Conservation (phyloP, 2,329 filamentous ascomycete species). For the Colletotrichum sp. region DNA sequence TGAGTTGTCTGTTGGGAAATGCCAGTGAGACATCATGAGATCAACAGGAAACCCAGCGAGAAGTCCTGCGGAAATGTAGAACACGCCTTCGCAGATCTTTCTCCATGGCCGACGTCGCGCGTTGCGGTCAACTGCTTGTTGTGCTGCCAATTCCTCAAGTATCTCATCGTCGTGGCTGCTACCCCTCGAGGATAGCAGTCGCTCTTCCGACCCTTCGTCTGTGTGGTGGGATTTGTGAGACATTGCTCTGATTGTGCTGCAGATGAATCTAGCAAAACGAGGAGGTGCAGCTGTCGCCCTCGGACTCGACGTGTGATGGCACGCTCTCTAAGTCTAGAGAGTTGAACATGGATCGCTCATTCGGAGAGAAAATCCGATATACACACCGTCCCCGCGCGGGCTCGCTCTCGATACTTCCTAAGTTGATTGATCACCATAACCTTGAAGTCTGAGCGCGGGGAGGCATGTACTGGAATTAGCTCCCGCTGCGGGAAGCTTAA, state of each 20-base stretch:
- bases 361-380: not conserved
- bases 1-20: not conserved
- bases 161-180: not conserved
- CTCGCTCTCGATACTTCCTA: not conserved
- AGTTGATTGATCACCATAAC: not conserved
- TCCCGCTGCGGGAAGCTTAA: not conserved
- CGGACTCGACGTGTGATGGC: not conserved
- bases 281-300: rapidly evolving
- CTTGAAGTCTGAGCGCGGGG: not conserved
- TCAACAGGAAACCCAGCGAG: not conserved
- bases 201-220: not conserved
- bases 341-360: not conserved
- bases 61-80: not conserved
- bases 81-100: not conserved
- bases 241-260: not conserved
- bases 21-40: not conserved
- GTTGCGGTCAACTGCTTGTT: not conserved
- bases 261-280: not conserved
- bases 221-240: not conserved
- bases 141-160: not conserved
- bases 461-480: not conserved
- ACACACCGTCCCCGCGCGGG: not conserved
- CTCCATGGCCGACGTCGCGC: not conserved
- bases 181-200: not conserved
- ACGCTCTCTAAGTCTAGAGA: not conserved